Evolutionary conservation across 805 yeast genomes (phyloP).

Genomic region (Pichia cephalocereana): DNA sequence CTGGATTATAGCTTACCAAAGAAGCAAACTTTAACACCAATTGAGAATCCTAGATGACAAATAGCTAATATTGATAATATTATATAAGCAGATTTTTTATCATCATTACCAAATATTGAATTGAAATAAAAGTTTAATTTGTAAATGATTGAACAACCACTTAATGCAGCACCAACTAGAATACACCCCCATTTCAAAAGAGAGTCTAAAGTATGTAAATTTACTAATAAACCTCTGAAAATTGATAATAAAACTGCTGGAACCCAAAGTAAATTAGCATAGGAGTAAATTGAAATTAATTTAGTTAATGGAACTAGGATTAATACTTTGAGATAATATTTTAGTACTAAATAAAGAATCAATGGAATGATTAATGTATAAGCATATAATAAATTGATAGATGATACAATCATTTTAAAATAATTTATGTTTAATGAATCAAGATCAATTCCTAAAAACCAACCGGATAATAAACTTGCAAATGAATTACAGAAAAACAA

Average conservation of each 20-base stretch:
- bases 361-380: conserved; percentile 64
- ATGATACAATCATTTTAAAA: conserved; percentile 55
- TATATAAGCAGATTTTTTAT: conserved; percentile 28
- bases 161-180: conserved; percentile 47
- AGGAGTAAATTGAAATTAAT: conserved; percentile 71
- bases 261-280: conserved; percentile 77
- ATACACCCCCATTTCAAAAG: conserved; percentile 58
- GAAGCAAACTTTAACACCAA: conserved; percentile 58
- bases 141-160: conserved; percentile 45
- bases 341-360: conserved; percentile 40
- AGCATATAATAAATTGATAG: conserved; percentile 65
- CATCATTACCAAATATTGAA: conserved; percentile 26
- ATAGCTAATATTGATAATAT: conserved; percentile 34
- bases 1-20: conserved; percentile 29
- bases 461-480: conserved; percentile 50
- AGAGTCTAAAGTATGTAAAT: conserved; percentile 34
- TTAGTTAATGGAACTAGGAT: conserved; percentile 43
- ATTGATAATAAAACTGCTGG: conserved; percentile 63
- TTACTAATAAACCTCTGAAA: conserved; percentile 44
- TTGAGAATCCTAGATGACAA: conserved; percentile 48
- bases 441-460: conserved; percentile 32
- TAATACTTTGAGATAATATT: conserved; percentile 43
- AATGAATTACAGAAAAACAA: conserved; percentile 71
- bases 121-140: conserved; percentile 36
- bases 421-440: conserved; percentile 35